Conservation (phyloP, 148 eudicot species). For the Spergularia marina region DNA sequence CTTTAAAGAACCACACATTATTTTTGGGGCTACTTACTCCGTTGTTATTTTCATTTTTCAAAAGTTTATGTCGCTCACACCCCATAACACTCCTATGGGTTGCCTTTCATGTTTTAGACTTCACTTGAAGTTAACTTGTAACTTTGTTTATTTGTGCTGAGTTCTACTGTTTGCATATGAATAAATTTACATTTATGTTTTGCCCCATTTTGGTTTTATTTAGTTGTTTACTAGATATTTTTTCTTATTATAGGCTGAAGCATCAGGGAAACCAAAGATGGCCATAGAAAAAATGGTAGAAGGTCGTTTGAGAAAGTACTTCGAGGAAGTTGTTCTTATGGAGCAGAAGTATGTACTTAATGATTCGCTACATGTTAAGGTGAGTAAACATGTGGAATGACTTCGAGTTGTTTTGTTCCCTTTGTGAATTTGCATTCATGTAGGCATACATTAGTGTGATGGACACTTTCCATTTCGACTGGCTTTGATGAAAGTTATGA, state of each 20-base stretch:
- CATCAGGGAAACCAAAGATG: slow-evolving; percentile 83
- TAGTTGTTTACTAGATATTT: not conserved
- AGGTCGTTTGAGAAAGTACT: slow-evolving; percentile 90
- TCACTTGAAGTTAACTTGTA: too few relatives aligned
- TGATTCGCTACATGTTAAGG: slow-evolving; percentile 75
- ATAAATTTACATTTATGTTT: not conserved
- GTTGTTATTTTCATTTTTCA: too few relatives aligned
- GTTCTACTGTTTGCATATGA: not conserved
- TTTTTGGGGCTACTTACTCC: too few relatives aligned
- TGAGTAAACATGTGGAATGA: slow-evolving; percentile 28
- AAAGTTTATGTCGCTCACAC: too few relatives aligned
- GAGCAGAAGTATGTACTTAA: slow-evolving; percentile 88
- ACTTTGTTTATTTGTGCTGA: not conserved
- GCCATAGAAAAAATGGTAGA: slow-evolving; percentile 97
- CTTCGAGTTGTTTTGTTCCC: not conserved
- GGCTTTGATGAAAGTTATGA: not conserved
- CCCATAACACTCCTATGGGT: too few relatives aligned
- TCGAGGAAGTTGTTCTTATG: slow-evolving; percentile 89
- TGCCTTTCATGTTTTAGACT: too few relatives aligned
- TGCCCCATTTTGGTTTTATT: not conserved
- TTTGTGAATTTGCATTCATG: not conserved
- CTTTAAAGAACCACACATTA: too few relatives aligned
- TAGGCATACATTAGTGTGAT: not conserved
- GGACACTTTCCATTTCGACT: not conserved
- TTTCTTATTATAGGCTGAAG: slow-evolving; percentile 58